Evolutionary conservation across 1,284 basidiomycete genomes (phyloP).

Genomic region (Moesziomyces parantarcticus): DNA sequence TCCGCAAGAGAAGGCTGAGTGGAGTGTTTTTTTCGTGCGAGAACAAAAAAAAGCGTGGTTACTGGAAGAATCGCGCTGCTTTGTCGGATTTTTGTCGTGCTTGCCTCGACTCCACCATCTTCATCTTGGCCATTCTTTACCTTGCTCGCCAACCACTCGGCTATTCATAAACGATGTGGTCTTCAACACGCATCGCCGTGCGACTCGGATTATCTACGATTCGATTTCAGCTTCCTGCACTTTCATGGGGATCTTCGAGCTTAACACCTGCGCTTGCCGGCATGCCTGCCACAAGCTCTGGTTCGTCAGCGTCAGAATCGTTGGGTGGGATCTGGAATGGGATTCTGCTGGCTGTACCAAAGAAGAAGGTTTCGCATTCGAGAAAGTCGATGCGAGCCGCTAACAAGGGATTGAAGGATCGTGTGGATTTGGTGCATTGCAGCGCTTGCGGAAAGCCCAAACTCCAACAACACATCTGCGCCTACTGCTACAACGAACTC

Average conservation of each 20-base stretch:
- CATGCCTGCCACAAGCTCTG: not conserved
- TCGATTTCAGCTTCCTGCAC: conserved; percentile 4
- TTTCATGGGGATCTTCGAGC: conserved; percentile 1
- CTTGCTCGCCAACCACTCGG: too few relatives aligned
- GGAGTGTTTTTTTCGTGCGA: conserved; percentile 13
- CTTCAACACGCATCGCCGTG: not conserved
- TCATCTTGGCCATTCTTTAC: not conserved
- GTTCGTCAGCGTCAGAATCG: not conserved
- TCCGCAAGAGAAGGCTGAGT: too few relatives aligned
- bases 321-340: conserved; percentile 80
- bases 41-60: not conserved
- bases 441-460: conserved; percentile 21
- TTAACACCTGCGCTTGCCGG: conserved; percentile 20
- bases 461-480: conserved; percentile 79
- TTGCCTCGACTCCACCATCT: conserved; percentile 2
- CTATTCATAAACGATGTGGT: too few relatives aligned
- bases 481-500: conserved; percentile 83
- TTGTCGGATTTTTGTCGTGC: conserved; percentile 3
- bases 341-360: conserved; percentile 90
- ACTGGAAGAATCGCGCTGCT: not conserved
- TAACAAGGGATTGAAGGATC: conserved; percentile 94
- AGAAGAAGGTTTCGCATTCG: conserved; percentile 92
- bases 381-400: conserved; percentile 93
- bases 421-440: conserved; percentile 75
- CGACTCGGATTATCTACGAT: conserved; percentile 1